Conservation (phyloP, 805 yeast genomes). For the Wickerhamiella sergipiensis region DNA sequence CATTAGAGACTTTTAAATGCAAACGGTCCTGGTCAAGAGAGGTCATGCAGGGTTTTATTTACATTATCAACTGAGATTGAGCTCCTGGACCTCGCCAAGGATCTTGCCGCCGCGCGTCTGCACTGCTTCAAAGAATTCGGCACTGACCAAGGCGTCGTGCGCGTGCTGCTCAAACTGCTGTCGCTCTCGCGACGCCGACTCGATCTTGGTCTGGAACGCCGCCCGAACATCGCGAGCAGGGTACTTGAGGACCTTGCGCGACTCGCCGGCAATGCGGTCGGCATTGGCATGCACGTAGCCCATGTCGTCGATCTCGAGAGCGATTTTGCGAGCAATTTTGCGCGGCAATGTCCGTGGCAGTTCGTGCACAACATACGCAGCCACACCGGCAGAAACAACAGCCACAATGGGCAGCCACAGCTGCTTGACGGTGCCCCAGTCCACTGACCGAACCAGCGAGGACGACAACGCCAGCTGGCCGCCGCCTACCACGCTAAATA, state of each 20-base stretch:
- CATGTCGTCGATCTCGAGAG: slow-evolving; percentile 41
- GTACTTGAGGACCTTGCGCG: slow-evolving; percentile 61
- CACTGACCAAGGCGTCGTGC: slow-evolving; percentile 42
- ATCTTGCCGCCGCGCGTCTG: slow-evolving; percentile 26
- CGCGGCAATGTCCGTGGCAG: slow-evolving; percentile 82
- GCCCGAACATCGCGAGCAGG: slow-evolving; percentile 75
- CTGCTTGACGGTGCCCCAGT: background rate
- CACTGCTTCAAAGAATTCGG: slow-evolving; percentile 40
- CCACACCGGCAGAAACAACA: slow-evolving; percentile 29
- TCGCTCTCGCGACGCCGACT: slow-evolving; percentile 44
- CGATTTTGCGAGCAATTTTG: slow-evolving; percentile 63
- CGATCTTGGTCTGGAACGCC: slow-evolving; percentile 52
- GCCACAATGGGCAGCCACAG: slow-evolving; percentile 15
- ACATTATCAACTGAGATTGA: background rate
- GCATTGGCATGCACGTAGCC: slow-evolving; percentile 76
- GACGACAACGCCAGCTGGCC: slow-evolving; percentile 8
- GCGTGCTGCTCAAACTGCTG: slow-evolving; percentile 39
- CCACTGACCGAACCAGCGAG: slow-evolving; percentile 4
- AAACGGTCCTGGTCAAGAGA: no score
- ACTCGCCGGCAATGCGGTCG: slow-evolving; percentile 65
- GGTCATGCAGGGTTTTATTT: background rate
- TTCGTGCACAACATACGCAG: slow-evolving; percentile 57
- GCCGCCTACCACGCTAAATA: slow-evolving; percentile 13
- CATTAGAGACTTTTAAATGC: no score
- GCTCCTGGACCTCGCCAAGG: slow-evolving; percentile 2